Evolutionary conservation across 306 rosid species (phyloP), one percentile per base, ranked within the genome.

Genomic region (Geum urbanum): DNA sequence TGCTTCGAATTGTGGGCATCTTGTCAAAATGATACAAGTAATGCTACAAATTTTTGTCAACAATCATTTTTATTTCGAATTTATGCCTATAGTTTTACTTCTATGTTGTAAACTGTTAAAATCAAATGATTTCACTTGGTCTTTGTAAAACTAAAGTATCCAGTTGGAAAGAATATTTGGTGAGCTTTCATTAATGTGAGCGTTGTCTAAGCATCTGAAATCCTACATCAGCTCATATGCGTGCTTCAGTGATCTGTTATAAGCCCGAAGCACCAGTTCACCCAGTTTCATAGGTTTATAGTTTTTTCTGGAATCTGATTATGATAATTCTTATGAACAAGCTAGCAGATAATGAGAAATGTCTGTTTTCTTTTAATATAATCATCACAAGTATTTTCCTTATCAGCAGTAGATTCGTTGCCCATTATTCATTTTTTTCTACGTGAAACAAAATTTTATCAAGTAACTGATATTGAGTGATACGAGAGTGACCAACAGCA

Each of bases 11-110:
- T 87, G 92, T 76, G 66, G 85, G 65, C 86, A 77, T 80, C 77
- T 94, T 24, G 85, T 84, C 72, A 86, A 84, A 85, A 84, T 87
- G 80, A 72, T 90, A 70, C 97, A 90, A 87, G 98, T 94, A 76
- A 71, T 67, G 57, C 72, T 27, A 27, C 6, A 24, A 20, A 19
- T 39, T 54, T 10, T 55, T n/a, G 59, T 56, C 12, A 20, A 70
- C 39, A 22, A 49, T 43, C 63, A 54, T 47, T 40, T 35, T 24
- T 46, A n/a, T 13, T 58, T 58, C 8, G 2, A 58, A 7, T 27
- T 58, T 27, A 43, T 22, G 41, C 11, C 35, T 40, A 14, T 43
- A 16, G 13, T 69, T 19, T 16, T 22, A 49, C 16, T 69, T 19
- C 12, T 22, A 49, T 12, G 53, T 41, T 51, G 19, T 66, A 65